Conservation (phyloP, 75 land plant genomes). For the Selaginella moellendorffii region DNA sequence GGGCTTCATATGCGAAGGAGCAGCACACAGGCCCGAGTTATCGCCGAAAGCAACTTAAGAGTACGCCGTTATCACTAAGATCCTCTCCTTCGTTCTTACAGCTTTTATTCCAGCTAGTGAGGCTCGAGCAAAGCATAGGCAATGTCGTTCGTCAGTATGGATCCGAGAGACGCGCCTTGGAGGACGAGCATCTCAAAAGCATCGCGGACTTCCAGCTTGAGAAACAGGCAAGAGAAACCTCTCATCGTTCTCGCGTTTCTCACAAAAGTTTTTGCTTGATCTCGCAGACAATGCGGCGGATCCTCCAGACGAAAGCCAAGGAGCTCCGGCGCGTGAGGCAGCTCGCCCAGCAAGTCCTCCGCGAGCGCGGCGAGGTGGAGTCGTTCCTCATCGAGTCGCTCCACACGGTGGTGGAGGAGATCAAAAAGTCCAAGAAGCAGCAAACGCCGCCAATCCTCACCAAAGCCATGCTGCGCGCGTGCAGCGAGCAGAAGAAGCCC, state of each 20-base stretch:
- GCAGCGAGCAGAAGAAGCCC: neutral
- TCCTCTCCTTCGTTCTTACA: neutral
- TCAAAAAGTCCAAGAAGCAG: neutral
- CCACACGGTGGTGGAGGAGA: slow-evolving; percentile 9
- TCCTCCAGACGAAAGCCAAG: slow-evolving; percentile 17
- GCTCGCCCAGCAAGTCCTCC: slow-evolving; percentile 19
- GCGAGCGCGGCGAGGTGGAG: slow-evolving; percentile 26
- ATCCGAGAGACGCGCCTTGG: slow-evolving; percentile 21
- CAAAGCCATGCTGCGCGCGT: neutral
- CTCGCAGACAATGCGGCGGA: slow-evolving; percentile 19
- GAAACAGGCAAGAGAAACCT: slow-evolving; percentile 12
- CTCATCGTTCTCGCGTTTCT: too few relatives aligned
- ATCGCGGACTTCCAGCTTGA: slow-evolving; percentile 16
- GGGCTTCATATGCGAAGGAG: slow-evolving; percentile 16
- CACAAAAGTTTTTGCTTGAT: neutral
- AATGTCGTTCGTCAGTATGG: slow-evolving; percentile 27
- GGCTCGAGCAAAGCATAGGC: slow-evolving; percentile 22
- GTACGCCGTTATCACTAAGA: neutral
- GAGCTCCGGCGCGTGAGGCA: slow-evolving; percentile 27
- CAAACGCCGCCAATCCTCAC: neutral
- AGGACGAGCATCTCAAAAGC: slow-evolving; percentile 17
- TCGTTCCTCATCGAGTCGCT: slow-evolving; percentile 23
- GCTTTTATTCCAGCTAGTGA: neutral
- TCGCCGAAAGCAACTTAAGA: slow-evolving; percentile 15
- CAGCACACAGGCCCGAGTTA: slow-evolving; percentile 14